phyloP scores from a whole-genome alignment of 805 yeast species.

The Teunomyces panamensis region DNA sequence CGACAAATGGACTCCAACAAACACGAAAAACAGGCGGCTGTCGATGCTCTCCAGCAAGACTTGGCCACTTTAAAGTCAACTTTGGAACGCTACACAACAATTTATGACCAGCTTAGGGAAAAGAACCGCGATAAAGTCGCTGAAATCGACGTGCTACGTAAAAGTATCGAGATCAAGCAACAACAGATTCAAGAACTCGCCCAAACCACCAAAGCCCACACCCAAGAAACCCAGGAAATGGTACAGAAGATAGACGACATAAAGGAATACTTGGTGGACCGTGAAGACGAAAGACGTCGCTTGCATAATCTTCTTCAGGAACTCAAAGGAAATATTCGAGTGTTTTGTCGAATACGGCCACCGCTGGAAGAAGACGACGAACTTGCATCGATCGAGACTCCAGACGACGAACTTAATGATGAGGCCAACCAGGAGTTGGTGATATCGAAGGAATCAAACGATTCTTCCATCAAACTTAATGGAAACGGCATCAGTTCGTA shows the following conservation, averaged over 20 bases:
- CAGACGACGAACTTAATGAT: slow-evolving; percentile 27
- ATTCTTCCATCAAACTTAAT: slow-evolving; percentile 3
- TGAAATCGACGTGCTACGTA: slow-evolving; percentile 15
- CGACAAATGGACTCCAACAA: slow-evolving; percentile 5
- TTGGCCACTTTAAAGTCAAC: neutral
- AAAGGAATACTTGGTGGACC: slow-evolving; percentile 38
- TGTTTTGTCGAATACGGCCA: slow-evolving; percentile 84
- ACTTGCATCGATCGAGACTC: slow-evolving; percentile 15
- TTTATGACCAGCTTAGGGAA: slow-evolving; percentile 1
- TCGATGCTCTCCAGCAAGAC: slow-evolving; percentile 9
- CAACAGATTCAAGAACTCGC: slow-evolving; percentile 8
- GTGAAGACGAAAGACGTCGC: slow-evolving; percentile 57
- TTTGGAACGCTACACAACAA: neutral
- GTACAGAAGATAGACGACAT: slow-evolving; percentile 2
- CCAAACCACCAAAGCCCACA: slow-evolving; percentile 4
- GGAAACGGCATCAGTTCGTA: slow-evolving; percentile 18
- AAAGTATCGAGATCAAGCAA: slow-evolving; percentile 9
- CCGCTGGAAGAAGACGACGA: slow-evolving; percentile 18
- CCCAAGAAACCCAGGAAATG: slow-evolving; percentile 6
- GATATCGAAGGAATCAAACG: slow-evolving; percentile 16
- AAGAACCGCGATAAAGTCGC: slow-evolving; percentile 10
- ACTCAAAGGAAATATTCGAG: slow-evolving; percentile 87
- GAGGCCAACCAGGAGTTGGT: slow-evolving; percentile 35
- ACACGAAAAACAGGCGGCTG: slow-evolving; percentile 3
- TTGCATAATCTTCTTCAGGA: slow-evolving; percentile 79